Percentiles rank a stretch among this genome's conserved stretches.
Conservation (phyloP, 306 rosid genomes). For the Medicago ruthenica region DNA sequence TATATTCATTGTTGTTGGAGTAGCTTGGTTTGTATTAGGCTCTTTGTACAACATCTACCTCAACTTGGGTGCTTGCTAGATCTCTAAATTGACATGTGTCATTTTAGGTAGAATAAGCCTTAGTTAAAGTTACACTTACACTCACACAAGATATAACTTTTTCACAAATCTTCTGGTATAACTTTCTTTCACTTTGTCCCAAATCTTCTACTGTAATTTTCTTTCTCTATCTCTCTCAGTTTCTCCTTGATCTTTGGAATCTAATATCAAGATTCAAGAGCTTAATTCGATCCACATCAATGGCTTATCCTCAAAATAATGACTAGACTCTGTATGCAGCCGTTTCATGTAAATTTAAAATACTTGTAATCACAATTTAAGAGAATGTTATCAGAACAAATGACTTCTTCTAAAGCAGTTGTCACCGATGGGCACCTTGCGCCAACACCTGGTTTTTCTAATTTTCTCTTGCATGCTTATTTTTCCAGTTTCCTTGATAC, state of each 20-base stretch:
- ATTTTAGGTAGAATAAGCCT: background rate
- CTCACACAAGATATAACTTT: background rate
- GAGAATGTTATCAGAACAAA: slow-evolving; percentile 26
- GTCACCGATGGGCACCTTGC: slow-evolving; percentile 7
- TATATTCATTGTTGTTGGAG: background rate
- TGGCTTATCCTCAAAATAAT: background rate
- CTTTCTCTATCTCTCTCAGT: background rate
- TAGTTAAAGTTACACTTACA: slow-evolving; percentile 1
- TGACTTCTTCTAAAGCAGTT: slow-evolving; percentile 26
- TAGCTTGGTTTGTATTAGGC: slow-evolving; percentile 34
- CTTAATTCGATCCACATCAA: background rate
- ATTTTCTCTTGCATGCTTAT: background rate
- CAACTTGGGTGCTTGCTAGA: background rate
- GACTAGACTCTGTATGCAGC: slow-evolving; percentile 10
- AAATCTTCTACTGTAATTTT: background rate
- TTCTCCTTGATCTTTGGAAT: background rate
- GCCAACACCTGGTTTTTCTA: slow-evolving; percentile 25
- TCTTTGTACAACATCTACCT: background rate
- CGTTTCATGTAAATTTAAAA: slow-evolving; percentile 18
- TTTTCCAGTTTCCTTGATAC: slow-evolving; percentile 19
- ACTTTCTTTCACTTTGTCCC: slow-evolving; percentile 5
- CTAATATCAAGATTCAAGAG: background rate
- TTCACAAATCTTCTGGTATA: background rate
- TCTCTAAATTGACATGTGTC: background rate
- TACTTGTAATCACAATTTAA: slow-evolving; percentile 11